A percentile compares a stretch with the other conserved stretches of the same genome.
These are phyloP conservation scores for Phialophora macrospora DNA, from an alignment of 2,329 filamentous ascomycete species.

Conservation along the genomic window DNA sequence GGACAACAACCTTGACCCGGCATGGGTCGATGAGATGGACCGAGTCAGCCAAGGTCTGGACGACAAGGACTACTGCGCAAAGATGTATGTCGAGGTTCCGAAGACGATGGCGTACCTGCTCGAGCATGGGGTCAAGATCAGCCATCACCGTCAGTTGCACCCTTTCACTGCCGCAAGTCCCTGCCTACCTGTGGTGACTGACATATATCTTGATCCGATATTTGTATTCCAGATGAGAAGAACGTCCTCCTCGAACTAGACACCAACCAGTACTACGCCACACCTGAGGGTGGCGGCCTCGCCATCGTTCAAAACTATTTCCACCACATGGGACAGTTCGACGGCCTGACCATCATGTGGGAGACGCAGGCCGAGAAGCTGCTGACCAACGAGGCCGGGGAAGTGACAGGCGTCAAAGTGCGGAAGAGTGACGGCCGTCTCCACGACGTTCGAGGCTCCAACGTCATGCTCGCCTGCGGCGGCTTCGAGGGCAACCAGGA, in stretches of 20 bases:
- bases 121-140: slow-evolving; percentile 42
- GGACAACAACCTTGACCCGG: slow-evolving; percentile 38
- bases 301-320: slow-evolving; percentile 48
- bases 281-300: slow-evolving; percentile 43
- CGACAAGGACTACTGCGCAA: slow-evolving; percentile 49
- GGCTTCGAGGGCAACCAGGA: slow-evolving; percentile 51
- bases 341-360: slow-evolving; percentile 46
- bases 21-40: slow-evolving; percentile 34
- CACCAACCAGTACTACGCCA: slow-evolving; percentile 36
- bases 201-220: no score
- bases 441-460: slow-evolving; percentile 24
- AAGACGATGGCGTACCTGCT: slow-evolving; percentile 46
- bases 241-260: slow-evolving; percentile 50
- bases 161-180: no score
- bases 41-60: slow-evolving; percentile 41
- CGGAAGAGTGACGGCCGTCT: slow-evolving; percentile 46
- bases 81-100: slow-evolving; percentile 46
- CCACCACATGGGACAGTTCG: slow-evolving; percentile 44
- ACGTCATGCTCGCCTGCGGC: slow-evolving; percentile 49
- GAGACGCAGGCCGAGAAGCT: slow-evolving; percentile 48
- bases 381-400: slow-evolving; percentile 44
- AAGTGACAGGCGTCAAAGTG: slow-evolving; percentile 47
- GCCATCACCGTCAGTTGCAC: slow-evolving; percentile 40
- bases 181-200: no score
- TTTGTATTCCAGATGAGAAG: slow-evolving; percentile 41